A percentile compares a stretch with the other conserved stretches of the same genome.
These are phyloP conservation scores for Crataegus laevigata DNA, from an alignment of 306 rosid genomes.

Conservation along the genomic window DNA sequence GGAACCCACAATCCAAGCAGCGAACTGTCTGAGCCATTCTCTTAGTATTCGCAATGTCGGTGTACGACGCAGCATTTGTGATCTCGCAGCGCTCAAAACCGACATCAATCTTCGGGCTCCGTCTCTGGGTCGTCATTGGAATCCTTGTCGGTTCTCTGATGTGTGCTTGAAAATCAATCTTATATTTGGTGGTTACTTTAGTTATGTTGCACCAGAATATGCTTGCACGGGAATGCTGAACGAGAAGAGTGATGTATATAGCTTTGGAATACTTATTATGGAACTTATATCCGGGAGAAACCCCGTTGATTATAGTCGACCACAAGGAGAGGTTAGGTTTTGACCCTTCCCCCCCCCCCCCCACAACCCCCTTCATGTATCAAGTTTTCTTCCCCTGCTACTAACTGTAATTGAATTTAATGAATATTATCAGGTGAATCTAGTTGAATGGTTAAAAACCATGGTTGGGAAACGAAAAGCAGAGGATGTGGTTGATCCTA, in stretches of 20 bases:
- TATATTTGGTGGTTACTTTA: conserved; percentile 28
- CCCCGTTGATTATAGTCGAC: conserved; percentile 87
- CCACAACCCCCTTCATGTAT: not conserved
- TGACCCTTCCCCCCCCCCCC: not conserved
- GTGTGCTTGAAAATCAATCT: not conserved
- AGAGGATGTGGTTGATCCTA: conserved; percentile 85
- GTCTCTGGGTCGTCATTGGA: conserved; percentile 88
- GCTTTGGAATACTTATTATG: conserved; percentile 95
- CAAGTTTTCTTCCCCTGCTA: not conserved
- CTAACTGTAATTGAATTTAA: conserved; percentile 15
- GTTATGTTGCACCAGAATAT: conserved; percentile 98
- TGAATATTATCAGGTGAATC: conserved; percentile 52
- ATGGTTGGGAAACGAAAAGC: conserved; percentile 82
- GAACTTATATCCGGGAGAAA: conserved; percentile 80
- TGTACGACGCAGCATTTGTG: conserved; percentile 76
- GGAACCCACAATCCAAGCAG: not conserved
- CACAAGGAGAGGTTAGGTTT: conserved; percentile 81
- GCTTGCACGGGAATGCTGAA: conserved; percentile 98
- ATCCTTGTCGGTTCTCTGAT: conserved; percentile 76
- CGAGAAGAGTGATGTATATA: conserved; percentile 91
- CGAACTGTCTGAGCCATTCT: not conserved
- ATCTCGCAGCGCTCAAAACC: conserved; percentile 65
- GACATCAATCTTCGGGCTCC: conserved; percentile 88
- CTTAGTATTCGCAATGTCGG: conserved; percentile 34
- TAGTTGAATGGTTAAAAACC: conserved; percentile 85